phyloP scores from a whole-genome alignment of 495 filamentous ascomycete species.

The Pyronema omphalodes region DNA sequence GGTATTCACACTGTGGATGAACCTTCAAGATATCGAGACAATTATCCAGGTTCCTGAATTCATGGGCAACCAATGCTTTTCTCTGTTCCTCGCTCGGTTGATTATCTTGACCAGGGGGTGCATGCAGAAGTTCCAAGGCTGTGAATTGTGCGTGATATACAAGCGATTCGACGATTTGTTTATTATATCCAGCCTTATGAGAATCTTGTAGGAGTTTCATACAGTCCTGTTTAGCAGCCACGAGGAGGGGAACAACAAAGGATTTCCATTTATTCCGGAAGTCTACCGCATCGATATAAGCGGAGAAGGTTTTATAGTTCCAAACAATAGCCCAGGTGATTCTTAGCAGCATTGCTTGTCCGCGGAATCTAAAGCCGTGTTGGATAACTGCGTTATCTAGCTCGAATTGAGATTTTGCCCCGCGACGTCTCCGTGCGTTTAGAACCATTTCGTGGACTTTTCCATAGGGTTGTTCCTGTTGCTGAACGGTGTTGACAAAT shows the following conservation, averaged over 20 bases:
- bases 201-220: not conserved
- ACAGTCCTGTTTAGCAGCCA: constrained; percentile 5
- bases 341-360: constrained; percentile 33
- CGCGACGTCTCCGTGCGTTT: constrained; percentile 29
- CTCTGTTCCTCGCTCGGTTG: constrained; percentile 7
- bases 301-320: constrained; percentile 25
- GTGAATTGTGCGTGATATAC: constrained; percentile 26
- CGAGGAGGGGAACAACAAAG: not conserved
- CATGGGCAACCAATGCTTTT: not conserved
- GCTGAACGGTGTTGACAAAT: not conserved
- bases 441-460: constrained; percentile 36
- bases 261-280: not conserved
- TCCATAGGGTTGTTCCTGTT: constrained; percentile 41
- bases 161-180: constrained; percentile 22
- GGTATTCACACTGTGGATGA: constrained; percentile 15
- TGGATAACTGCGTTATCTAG: constrained; percentile 28
- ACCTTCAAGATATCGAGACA: constrained; percentile 7
- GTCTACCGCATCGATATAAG: not conserved
- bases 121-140: constrained; percentile 19
- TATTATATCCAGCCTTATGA: not conserved
- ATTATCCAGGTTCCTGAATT: not conserved
- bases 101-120: constrained; percentile 1
- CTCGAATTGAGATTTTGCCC: constrained; percentile 25
- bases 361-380: constrained; percentile 28
- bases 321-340: constrained; percentile 38